Evolutionary conservation across 2,329 filamentous ascomycete genomes (phyloP), one percentile per base, ranked within the genome.

Genomic region (Sporothrix curviconia): DNA sequence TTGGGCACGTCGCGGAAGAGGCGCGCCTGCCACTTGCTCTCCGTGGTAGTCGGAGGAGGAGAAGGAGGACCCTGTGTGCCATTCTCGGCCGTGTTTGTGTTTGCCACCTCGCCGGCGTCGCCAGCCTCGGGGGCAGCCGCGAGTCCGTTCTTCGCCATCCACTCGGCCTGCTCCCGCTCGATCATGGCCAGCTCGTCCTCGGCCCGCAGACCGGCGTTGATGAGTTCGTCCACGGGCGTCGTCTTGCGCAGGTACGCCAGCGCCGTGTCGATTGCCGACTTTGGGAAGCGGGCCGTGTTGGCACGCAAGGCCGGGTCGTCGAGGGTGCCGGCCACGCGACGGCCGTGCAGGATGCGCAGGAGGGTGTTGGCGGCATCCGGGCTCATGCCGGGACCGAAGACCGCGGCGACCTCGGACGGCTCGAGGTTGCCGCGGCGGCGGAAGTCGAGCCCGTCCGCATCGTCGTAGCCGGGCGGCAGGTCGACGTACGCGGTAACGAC

Each of bases 281-380:
- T 55, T 8, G 70, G 69, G 62, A 72, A 84, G 9, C 67, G 64
- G 2, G 69, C 69, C 28, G 80, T 83, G 61, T 82, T 77, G 25
- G 70, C 61, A 36, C 70, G 69, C 49, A 80, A 74, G 4, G 70
- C 71, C 2, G 83, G 83, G 64, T 86, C 83, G 11, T 82, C 77
- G 42, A 86, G 72, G 3, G 83, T 85, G 34, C 84, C 84, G 7
- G 83, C 82, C 22, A 87, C 81, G 40, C 84, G 75, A 36, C 82
- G 77, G 8, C 83, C 84, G 65, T 87, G 84, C 12, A 86, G 69
- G 51, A 86, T 79, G 54, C 74, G 73, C 51, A 86, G 69, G 43
- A 86, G 68, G 44, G 69, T 70, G 65, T 85, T 85, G 19, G 77
- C 83, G 5, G 67, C 64, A 3, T 64, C 62, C 1, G 72, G 66